phyloP scores from a whole-genome alignment of 768 basidiomycete genomes.

The Mycena vitilis region DNA sequence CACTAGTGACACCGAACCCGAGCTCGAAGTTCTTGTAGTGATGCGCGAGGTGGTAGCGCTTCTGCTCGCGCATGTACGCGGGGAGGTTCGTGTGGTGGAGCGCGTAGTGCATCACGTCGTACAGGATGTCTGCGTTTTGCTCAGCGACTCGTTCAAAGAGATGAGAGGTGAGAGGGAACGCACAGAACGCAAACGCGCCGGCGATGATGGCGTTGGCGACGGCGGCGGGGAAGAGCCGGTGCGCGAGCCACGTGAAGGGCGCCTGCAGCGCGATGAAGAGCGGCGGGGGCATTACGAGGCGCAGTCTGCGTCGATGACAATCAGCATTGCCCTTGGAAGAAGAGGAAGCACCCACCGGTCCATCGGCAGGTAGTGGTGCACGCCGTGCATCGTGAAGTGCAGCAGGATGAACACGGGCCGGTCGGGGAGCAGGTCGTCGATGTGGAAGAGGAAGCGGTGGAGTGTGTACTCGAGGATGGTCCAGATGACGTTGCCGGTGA shows the following conservation, averaged over 20 bases:
- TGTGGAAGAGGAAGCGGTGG: conserved; percentile 97
- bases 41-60: conserved; percentile 97
- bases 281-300: conserved; percentile 96
- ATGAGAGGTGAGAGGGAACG: conserved; percentile 40
- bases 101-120: conserved; percentile 95
- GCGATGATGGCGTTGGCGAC: conserved; percentile 93
- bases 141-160: conserved; percentile 5
- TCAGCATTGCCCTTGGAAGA: too few species aligned
- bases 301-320: conserved; percentile 49
- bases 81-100: conserved; percentile 91
- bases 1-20: conserved; percentile 96
- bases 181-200: conserved; percentile 84
- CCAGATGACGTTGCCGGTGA: conserved; percentile 91
- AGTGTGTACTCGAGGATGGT: conserved; percentile 92
- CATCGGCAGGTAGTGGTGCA: conserved; percentile 99
- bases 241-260: conserved; percentile 90
- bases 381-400: conserved; percentile 94
- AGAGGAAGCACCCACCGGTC: conserved; percentile 56
- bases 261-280: conserved; percentile 81
- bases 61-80: conserved; percentile 89
- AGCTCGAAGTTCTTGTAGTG: conserved; percentile 99
- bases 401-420: conserved; percentile 79
- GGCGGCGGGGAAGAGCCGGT: conserved; percentile 83
- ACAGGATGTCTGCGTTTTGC: conserved; percentile 72
- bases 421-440: conserved; percentile 91